Base-by-base conservation (phyloP, 2,329 filamentous ascomycete genomes). In the Didymella sp. region DNA sequence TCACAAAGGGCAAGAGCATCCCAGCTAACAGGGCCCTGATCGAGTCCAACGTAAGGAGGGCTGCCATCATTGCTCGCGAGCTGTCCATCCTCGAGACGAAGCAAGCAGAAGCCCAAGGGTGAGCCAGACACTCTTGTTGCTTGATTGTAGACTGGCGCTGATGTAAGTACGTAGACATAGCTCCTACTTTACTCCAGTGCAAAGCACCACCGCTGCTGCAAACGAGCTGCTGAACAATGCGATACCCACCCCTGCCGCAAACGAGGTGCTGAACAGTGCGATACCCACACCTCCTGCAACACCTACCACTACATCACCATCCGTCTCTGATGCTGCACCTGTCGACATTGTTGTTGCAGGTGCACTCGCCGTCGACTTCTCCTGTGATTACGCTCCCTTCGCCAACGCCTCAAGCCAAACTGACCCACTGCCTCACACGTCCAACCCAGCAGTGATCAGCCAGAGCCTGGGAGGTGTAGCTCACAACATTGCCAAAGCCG, bases 401-500 rank as follows among this genome's bases (percentile, higher is more conserved):
- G 60, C 74, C 8, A 72, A 73, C 24, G 73, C 77, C 30, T 58
- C 70, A 2, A 67, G 72, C 66, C 58, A 80, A 73, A 58, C 72
- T 49, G 70, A 71, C 24, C 80, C 87, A 6, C 78, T 83, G 47
- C 80, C 88, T 33, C 85, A 93, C 58, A 96, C 92, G 0, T 98
- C 94, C 0, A 98, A 98, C 69, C 91, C 91, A 45, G 87, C 92
- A 7, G 80, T 81, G 13, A 96, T 97, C 62, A 86, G 80, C 31
- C 92, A 96, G 71, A 91, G 89, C 1, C 84, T 97, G 7, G 95
- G 95, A 12, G 95, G 95, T 6, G 95, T 98, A 7, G 95, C 91
- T 6, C 89, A 92, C 70, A 98, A 98, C 69, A 91, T 98, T 41
- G 92, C 95, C 15, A 84, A 92, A 44, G 93, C 94, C 41, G 88